Base-by-base conservation (phyloP, 2,329 filamentous ascomycete species). In the Lasiodiplodia sp. region DNA sequence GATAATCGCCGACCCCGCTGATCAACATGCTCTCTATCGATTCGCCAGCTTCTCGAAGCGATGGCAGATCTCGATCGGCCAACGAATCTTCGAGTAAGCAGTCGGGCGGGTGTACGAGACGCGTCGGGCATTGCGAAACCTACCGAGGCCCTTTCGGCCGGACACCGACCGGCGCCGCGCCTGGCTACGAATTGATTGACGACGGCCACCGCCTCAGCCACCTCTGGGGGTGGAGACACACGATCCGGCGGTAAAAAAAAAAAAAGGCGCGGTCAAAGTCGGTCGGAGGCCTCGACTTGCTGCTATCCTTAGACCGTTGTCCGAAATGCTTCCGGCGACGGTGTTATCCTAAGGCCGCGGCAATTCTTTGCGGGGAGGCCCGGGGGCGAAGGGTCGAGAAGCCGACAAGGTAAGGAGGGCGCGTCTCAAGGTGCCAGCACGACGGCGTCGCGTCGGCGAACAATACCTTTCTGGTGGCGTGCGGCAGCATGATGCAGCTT, bases 21-120 rank as follows among this genome's bases (percentile, higher is more conserved):
- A 52, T 52, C 47, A 64, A 16, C 60, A 52, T 28, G 28, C 44
- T 37, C 60, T 51, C 37, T 51, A 64, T 64, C 60, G 44, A 52
- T 25, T 52, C 11, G n/a, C 21, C 37, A n/a, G 25, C 25, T 8
- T 34, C 28, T 31, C 53, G 31, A n/a, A 44, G 25, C n/a, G 47
- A 5, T n/a, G 28, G 31, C 12, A n/a, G 47, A 52, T 52, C 47
- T 52, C 60, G 60, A 64, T 64, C 44, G 47, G 12, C 31, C 5
- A 31, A 28, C 58, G 44, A 25, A 25, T 21, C 40, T 47, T 25
- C 31, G 23, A 38, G 53, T n/a, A 57, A 38, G 37, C 37, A 23
- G 21, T 34, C 40, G 34, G 2, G 18, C 6, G 21, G 12, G 31
- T n/a, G 55, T 55, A 55, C 31, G 31, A 38, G n/a, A 34, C 52